phyloP scores from a whole-genome alignment of 768 basidiomycete genomes.

The Tulasnella sp. region DNA sequence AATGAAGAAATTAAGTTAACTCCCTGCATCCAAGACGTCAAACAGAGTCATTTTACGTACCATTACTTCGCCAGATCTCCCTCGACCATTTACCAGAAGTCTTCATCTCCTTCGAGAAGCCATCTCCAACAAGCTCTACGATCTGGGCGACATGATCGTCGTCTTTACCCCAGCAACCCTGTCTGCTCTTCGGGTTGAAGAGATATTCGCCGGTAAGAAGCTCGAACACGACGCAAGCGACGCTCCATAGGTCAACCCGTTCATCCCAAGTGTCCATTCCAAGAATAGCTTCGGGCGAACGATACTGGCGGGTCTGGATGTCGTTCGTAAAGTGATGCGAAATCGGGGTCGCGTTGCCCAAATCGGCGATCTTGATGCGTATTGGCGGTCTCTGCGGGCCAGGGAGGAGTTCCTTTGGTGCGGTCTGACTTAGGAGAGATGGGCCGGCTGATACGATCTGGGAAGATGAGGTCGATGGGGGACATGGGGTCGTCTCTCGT shows the following conservation, averaged over 20 bases:
- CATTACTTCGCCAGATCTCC: constrained; percentile 60
- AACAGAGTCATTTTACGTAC: constrained; percentile 24
- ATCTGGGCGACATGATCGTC: constrained; percentile 96
- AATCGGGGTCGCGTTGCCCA: constrained; percentile 91
- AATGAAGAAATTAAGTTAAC: not conserved
- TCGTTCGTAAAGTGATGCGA: constrained; percentile 87
- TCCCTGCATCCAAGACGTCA: not conserved
- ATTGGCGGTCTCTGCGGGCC: constrained; percentile 38
- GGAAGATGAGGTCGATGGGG: constrained; percentile 20
- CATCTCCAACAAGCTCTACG: constrained; percentile 79
- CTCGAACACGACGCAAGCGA: constrained; percentile 87
- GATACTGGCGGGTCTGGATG: constrained; percentile 94
- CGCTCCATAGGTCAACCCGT: constrained; percentile 84
- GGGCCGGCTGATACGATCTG: constrained; percentile 32
- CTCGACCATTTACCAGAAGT: constrained; percentile 77
- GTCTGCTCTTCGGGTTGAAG: constrained; percentile 81
- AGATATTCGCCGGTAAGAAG: constrained; percentile 85
- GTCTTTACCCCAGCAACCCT: constrained; percentile 78
- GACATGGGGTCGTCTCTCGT: constrained; percentile 30
- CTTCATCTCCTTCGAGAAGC: constrained; percentile 57
- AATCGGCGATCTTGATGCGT: constrained; percentile 86
- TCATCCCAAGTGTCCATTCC: constrained; percentile 81
- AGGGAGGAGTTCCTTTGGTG: constrained; percentile 31
- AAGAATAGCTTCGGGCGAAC: constrained; percentile 88
- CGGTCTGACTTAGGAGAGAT: constrained; percentile 60